These are phyloP conservation scores for Saccharomyces paradoxus DNA, from an alignment of 805 yeast species.

Conservation along the genomic window DNA sequence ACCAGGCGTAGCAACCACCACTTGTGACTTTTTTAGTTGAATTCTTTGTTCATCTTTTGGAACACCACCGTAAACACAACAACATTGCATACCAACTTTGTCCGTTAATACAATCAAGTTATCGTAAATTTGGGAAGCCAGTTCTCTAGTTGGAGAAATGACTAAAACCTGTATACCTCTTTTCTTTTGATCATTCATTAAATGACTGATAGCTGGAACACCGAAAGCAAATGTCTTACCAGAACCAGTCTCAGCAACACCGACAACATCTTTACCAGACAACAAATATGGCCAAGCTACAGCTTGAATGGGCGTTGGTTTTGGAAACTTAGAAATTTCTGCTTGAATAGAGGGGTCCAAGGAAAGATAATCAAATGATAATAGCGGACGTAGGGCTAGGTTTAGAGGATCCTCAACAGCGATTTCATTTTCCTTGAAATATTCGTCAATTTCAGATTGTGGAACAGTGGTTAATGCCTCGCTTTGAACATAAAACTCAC, in stretches of 20 bases:
- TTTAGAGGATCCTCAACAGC: constrained; percentile 61
- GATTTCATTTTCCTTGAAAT: constrained; percentile 64
- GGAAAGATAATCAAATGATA: constrained; percentile 56
- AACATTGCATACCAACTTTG: constrained; percentile 56
- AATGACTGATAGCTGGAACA: constrained; percentile 80
- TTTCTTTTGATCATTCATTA: constrained; percentile 31
- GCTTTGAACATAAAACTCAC: constrained; percentile 33
- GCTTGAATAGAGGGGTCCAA: constrained; percentile 48
- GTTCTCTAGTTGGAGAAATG: constrained; percentile 94
- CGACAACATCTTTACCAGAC: constrained; percentile 76
- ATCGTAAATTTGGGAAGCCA: constrained; percentile 89
- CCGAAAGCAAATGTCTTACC: constrained; percentile 97
- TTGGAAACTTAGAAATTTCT: constrained; percentile 65
- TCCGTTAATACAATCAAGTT: constrained; percentile 60
- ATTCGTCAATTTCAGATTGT: constrained; percentile 51
- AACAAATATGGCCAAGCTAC: constrained; percentile 89
- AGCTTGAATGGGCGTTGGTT: constrained; percentile 94
- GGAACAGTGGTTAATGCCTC: constrained; percentile 35
- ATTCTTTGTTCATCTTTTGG: constrained; percentile 86
- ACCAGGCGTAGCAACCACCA: constrained; percentile 98
- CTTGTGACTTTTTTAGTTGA: constrained; percentile 56
- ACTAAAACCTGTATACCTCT: constrained; percentile 66
- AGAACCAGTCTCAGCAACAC: constrained; percentile 97
- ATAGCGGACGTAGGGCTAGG: constrained; percentile 53
- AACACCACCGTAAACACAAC: constrained; percentile 95